Conservation (phyloP, 2,329 filamentous ascomycete species). For the Penicillium concentricum region DNA sequence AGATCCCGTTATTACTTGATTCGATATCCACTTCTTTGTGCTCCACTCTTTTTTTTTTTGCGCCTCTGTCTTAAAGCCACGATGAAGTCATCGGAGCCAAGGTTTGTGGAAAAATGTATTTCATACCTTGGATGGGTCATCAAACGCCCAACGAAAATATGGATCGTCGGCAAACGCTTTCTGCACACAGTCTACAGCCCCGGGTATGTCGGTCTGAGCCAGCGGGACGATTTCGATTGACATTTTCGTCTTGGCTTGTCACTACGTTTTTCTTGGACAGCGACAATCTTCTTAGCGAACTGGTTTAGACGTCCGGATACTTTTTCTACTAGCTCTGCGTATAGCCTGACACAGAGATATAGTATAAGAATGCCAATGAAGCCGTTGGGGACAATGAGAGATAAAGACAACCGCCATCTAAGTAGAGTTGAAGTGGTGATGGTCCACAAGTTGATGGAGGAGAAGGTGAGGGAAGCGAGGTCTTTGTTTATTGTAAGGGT, state of each 20-base stretch:
- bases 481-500: constrained; percentile 4
- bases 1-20: constrained; percentile 7
- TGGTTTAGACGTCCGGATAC: constrained; percentile 17
- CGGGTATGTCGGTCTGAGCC: constrained; percentile 60
- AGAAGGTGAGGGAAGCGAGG: background rate
- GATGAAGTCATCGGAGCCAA: background rate
- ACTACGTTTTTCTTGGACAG: constrained; percentile 18
- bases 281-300: constrained; percentile 13
- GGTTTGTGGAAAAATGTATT: background rate
- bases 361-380: constrained; percentile 33
- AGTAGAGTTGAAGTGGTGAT: constrained; percentile 20
- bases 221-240: constrained; percentile 57
- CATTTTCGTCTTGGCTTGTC: constrained; percentile 38
- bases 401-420: constrained; percentile 36
- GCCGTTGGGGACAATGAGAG: constrained; percentile 31
- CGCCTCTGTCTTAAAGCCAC: background rate
- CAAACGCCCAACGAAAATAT: constrained; percentile 65
- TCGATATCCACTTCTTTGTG: constrained; percentile 8
- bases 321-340: constrained; percentile 33
- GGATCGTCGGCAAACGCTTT: constrained; percentile 66
- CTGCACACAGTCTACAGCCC: constrained; percentile 64
- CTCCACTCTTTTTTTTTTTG: background rate
- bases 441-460: constrained; percentile 15
- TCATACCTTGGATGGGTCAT: constrained; percentile 56
- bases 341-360: constrained; percentile 35